Conservation (phyloP, 352 stramenopile genomes). For the Pythium dissimile region DNA sequence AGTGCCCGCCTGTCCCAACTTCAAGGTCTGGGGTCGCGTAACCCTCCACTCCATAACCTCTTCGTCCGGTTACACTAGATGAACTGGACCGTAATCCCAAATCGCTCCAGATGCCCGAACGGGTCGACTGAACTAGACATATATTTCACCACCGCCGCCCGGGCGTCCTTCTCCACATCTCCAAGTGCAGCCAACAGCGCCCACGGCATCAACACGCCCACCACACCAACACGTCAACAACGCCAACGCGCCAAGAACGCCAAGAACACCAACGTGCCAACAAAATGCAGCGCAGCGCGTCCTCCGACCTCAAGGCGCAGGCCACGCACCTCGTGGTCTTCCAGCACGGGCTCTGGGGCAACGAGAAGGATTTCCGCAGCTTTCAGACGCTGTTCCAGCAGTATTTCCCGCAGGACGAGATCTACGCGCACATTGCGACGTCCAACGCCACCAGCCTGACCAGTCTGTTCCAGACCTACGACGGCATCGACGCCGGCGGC, state of each 20-base stretch:
- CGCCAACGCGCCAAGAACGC: background rate
- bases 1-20: too few relatives aligned
- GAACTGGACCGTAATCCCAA: background rate
- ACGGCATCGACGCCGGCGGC: conserved; percentile 67
- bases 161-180: too few relatives aligned
- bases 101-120: background rate
- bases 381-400: conserved; percentile 52
- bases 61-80: background rate
- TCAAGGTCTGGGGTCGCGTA: too few relatives aligned
- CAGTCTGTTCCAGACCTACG: conserved; percentile 71
- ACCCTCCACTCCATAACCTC: background rate
- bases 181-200: too few relatives aligned
- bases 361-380: conserved; percentile 52
- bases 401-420: conserved; percentile 38
- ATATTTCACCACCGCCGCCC: too few relatives aligned
- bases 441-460: conserved; percentile 49
- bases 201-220: too few relatives aligned
- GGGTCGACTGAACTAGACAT: too few relatives aligned
- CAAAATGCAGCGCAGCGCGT: conserved; percentile 9
- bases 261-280: background rate
- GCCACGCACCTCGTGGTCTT: conserved; percentile 63
- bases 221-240: too few relatives aligned
- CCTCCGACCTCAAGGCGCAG: background rate
- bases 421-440: conserved; percentile 43
- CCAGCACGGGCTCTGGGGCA: conserved; percentile 70